phyloP scores from a whole-genome alignment of 2,329 filamentous ascomycete species.

The Pseudopyrenochaeta lycopersici region DNA sequence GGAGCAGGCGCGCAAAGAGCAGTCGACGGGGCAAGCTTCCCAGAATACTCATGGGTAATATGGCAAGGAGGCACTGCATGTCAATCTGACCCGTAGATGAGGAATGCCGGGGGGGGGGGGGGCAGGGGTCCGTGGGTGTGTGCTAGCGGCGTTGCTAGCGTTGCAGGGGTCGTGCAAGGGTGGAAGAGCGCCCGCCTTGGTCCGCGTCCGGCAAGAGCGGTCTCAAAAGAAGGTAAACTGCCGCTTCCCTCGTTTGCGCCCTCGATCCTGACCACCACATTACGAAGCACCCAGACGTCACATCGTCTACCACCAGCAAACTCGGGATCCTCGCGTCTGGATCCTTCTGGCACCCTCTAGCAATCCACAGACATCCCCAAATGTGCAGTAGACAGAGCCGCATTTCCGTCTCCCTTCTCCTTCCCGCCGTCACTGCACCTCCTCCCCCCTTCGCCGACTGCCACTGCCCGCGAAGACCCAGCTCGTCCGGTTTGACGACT shows the following conservation, averaged over 20 bases:
- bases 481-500: conserved; percentile 39
- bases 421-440: conserved; percentile 43
- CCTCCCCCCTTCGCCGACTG: conserved; percentile 29
- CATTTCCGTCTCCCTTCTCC: conserved; percentile 36
- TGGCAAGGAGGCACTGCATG: conserved; percentile 29
- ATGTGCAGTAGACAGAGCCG: conserved; percentile 48
- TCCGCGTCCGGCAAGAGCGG: conserved; percentile 25
- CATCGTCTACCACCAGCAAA: conserved; percentile 17
- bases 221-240: conserved; percentile 32
- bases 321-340: conserved; percentile 34
- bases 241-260: conserved; percentile 25
- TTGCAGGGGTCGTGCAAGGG: conserved; percentile 17
- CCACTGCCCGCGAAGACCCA: conserved; percentile 30
- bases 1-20: conserved; percentile 4
- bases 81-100: conserved; percentile 38
- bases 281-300: conserved; percentile 39
- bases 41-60: conserved; percentile 29
- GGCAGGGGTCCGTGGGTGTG: conserved; percentile 26
- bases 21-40: conserved; percentile 22
- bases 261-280: conserved; percentile 27
- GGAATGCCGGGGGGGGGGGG: conserved; percentile 34
- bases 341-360: conserved; percentile 47
- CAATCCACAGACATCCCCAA: conserved; percentile 29
- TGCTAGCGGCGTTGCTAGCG: conserved; percentile 25
- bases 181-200: conserved; percentile 13